Evolutionary conservation across 208 protist species (phyloP).

Genomic region (Wallacemonas sp.): DNA sequence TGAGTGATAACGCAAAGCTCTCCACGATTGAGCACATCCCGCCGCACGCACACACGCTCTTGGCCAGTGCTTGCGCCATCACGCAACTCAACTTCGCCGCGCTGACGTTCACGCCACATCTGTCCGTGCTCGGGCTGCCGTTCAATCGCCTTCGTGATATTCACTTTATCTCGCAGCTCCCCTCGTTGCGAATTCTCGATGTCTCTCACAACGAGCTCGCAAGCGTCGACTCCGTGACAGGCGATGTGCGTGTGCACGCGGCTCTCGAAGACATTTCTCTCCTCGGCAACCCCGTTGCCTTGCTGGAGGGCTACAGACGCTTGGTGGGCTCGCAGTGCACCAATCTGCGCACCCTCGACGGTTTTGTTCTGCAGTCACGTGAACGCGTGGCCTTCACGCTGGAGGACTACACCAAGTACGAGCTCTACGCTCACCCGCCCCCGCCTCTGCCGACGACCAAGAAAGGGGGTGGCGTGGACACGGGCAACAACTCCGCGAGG

Average conservation of each 20-base stretch:
- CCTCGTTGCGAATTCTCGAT: conserved; percentile 65
- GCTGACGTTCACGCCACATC: conserved; percentile 19
- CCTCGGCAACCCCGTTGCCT: conserved; percentile 64
- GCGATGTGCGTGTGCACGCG: conserved; percentile 33
- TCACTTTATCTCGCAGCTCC: conserved; percentile 46
- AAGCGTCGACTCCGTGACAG: conserved; percentile 38
- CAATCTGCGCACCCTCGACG: conserved; percentile 61
- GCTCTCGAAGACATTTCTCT: conserved; percentile 60
- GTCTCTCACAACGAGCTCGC: conserved; percentile 62
- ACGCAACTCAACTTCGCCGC: conserved; percentile 12
- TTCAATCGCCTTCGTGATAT: conserved; percentile 57
- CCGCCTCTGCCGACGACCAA: neutral
- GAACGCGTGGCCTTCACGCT: conserved; percentile 9
- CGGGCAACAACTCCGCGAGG: neutral
- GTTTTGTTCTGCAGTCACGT: conserved; percentile 12
- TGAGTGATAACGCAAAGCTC: conserved; percentile 58
- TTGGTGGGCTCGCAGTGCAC: conserved; percentile 42
- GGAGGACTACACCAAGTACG: conserved; percentile 8
- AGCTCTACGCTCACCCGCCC: neutral
- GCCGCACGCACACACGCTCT: conserved; percentile 42
- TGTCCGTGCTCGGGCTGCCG: conserved; percentile 56
- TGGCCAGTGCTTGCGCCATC: conserved; percentile 58
- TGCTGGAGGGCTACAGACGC: conserved; percentile 61
- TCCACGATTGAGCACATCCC: conserved; percentile 53
- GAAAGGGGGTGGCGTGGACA: neutral